Base-by-base conservation (phyloP, 345 rosid genomes). In the Ceriops tagal region DNA sequence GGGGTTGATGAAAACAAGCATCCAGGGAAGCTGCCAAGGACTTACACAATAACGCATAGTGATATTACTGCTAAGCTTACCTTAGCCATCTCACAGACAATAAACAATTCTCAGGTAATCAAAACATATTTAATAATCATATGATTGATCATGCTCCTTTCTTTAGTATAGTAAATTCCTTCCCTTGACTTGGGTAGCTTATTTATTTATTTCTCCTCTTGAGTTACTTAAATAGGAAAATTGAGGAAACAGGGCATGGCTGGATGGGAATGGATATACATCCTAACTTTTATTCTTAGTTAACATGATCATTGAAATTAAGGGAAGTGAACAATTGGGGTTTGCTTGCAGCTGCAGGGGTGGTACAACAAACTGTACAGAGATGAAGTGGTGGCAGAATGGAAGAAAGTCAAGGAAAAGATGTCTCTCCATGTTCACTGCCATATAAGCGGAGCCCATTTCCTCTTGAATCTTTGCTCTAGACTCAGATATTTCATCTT, bases 351-450 rank as follows among this genome's bases (percentile, higher is more conserved):
- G 99, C 77, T 95, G 80, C 97, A 95, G 71, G 97, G 97, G 43
- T 95, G 99, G 96, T 77, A 79, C 61, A 91, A 91, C 78, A 88
- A 65, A 68, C 49, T 95, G 56, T 92, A 91, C 82, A 82, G 99
- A 46, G 99, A 93, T 64, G 99, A 95, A 81, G 92, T 95, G 13
- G 98, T 93, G 57, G 98, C 97, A 10, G 97, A 93, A 75, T 93
- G 98, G 98, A 93, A 93, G 86, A 89, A 93, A 82, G 88, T 93
- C 20, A 89, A 85, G 74, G 97, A 87, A 28, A 86, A 83, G 74
- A 93, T 93, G 98, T 93, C 97, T 31, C 90, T 93, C 20, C 98
- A 93, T 66, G 97, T 91, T 72, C 98, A 93, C 75, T 91, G 98
- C 69, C 98, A 93, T 71, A 93, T 91, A 65, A 93, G 98, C n/a